Percentiles rank a stretch among this genome's conserved stretches.
phyloP scores from a whole-genome alignment of 2,329 filamentous ascomycete genomes.

The Parasarocladium wereldwijsianum region DNA sequence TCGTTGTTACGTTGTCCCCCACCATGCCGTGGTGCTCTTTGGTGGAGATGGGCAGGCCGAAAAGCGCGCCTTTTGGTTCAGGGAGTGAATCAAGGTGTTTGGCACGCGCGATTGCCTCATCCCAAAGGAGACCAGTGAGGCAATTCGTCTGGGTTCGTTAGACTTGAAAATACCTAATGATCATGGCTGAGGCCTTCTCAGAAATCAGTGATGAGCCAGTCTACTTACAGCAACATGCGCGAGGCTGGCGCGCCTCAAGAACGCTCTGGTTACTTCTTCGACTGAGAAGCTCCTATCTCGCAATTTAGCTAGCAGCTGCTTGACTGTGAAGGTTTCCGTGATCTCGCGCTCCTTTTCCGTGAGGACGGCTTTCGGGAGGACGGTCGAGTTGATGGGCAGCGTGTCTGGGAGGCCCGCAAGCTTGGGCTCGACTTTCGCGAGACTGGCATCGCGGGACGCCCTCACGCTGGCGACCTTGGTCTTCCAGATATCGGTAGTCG shows the following conservation, averaged over 20 bases:
- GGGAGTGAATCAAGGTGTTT: constrained; percentile 17
- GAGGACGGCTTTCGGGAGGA: constrained; percentile 10
- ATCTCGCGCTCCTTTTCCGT: constrained; percentile 7
- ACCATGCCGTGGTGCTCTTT: constrained; percentile 22
- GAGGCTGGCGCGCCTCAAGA: constrained; percentile 7
- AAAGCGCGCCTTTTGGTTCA: constrained; percentile 16
- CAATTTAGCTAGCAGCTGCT: constrained; percentile 2
- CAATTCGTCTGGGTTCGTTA: constrained; percentile 16
- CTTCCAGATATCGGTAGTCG: neutral
- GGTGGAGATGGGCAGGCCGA: constrained; percentile 35
- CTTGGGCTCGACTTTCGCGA: constrained; percentile 13
- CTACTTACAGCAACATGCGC: constrained; percentile 5
- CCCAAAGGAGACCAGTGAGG: constrained; percentile 18
- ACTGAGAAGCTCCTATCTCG: constrained; percentile 3
- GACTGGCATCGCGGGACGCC: constrained; percentile 10
- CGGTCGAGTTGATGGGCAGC: constrained; percentile 10
- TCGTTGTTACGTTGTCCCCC: constrained; percentile 13
- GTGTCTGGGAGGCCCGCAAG: constrained; percentile 11
- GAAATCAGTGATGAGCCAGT: too few species aligned
- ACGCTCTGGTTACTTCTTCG: constrained; percentile 6
- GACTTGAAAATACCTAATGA: too few species aligned
- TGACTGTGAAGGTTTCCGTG: constrained; percentile 3
- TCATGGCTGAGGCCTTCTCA: too few species aligned
- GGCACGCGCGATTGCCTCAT: constrained; percentile 18
- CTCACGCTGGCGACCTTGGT: neutral